Evolutionary conservation across 2,329 filamentous ascomycete species (phyloP), one percentile per base, ranked within the genome.

Genomic region (Graphiopsis chlorocephala): DNA sequence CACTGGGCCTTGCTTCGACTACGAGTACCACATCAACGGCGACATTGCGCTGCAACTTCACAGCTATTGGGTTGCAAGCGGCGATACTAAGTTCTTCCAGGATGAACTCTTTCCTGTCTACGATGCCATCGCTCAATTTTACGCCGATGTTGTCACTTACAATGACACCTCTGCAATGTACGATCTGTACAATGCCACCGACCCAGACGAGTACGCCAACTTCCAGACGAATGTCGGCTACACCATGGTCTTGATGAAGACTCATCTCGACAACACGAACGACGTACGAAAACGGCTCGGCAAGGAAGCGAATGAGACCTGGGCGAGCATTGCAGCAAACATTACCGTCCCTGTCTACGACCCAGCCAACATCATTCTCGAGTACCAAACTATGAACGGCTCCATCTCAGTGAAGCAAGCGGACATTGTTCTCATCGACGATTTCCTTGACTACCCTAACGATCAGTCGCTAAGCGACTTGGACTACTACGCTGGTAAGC

Each of bases 171-270:
- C 78, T 4, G 83, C 81, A 71, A 79, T 79, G 1, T 80, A 85
- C 59, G 71, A 78, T 65, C 77, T 81, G 50, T 84, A 77, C 15
- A 90, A 92, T 68, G 88, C 90, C 76, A 92, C 90, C 0, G 90
- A 92, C 75, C 90, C 90, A 1, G 85, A 87, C 77, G 88, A 90
- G 72, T 90, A 89, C 70, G 88, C 88, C 10, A 90, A 90, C 69
- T 73, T 73, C 62, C 79, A 89, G 61, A 84, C 90, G 69, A 89
- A 89, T 35, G 85, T 86, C n/a, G 89, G 86, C 1, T 92, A 85
- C 70, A 91, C 89, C 0, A 88, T 88, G 81, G 82, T 86, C 0
- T 75, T 88, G 33, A 86, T 89, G 76, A 82, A 69, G 74, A 85
- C 71, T 78, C 85, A 81, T 14, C 75, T 90, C 56, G 77, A 79